Base-by-base conservation (phyloP, 352 stramenopile species). In the Globisporangium iwayamae region DNA sequence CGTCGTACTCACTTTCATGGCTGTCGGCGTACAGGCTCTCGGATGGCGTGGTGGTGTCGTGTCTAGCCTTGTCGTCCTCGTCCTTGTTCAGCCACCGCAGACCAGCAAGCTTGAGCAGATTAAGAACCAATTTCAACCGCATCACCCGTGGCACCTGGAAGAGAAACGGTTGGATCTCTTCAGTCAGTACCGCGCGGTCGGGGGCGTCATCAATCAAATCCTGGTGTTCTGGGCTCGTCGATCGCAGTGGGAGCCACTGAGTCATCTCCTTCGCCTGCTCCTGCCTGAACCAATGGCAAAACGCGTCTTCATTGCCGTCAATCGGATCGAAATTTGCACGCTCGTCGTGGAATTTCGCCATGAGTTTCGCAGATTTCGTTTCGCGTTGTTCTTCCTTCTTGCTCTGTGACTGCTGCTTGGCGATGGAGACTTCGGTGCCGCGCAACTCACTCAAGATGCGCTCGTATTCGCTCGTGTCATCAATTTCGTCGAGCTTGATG, bases 161-260 rank as follows among this genome's bases (percentile, higher is more conserved):
- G 34, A 95, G 60, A 67, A 93, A 95, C 25, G 87, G 87, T 38
- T 89, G 70, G 36, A 93, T 75, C 67, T 95, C 87, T 56, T 95
- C 87, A 0, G 71, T 85, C 57, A 94, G 62, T 20, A 83, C 73
- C 0, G 79, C 77, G 18, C 84, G 72, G 34, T 93, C 85, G 14
- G 87, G 85, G 22, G 88, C 73, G 6, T 72, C 48, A 46, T 89
- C 77, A 36, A 95, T 89, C 25, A 85, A 48, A 0, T 74, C 58
- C 43, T 71, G 60, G n/a, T 95, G 79, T 0, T 65, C 39, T 4
- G 74, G 71, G 53, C 84, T 76, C 8, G 64, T 77, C 5, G 73
- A 66, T 14, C 67, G 75, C 22, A 93, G 56, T 13, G 87, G 85
- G 0, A 63, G 55, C 87, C 87, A 95, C 51, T 95, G 73, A 13